Percentiles rank a stretch among this genome's conserved stretches.
Conservation (phyloP, 129 eudicot species). For the Heracleum sosnowskyi region DNA sequence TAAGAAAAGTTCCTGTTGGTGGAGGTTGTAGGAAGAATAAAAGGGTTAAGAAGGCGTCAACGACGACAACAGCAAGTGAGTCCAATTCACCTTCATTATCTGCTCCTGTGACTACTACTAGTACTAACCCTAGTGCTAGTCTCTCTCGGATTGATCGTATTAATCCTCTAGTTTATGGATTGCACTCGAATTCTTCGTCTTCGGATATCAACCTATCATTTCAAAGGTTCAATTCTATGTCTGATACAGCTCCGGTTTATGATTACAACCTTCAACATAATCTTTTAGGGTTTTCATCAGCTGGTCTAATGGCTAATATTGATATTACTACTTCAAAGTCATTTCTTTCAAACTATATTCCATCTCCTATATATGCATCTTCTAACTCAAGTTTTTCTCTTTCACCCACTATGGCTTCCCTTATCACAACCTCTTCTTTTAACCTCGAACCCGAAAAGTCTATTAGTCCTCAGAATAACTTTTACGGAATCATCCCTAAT, state of each 20-base stretch:
- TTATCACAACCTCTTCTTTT: conserved; percentile 16
- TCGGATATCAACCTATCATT: conserved; percentile 6
- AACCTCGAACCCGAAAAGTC: conserved; percentile 17
- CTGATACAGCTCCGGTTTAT: neutral
- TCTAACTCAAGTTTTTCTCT: neutral
- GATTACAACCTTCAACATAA: conserved; percentile 27
- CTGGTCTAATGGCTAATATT: neutral
- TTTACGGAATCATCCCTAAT: conserved; percentile 11
- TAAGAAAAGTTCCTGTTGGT: conserved; percentile 54
- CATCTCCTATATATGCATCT: conserved; percentile 13
- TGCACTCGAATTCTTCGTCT: conserved; percentile 8
- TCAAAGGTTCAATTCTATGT: conserved; percentile 15
- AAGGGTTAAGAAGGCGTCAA: conserved; percentile 23
- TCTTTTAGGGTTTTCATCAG: conserved; percentile 36
- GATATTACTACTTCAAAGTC: neutral
- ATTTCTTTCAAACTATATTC: neutral
- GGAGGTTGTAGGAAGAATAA: conserved; percentile 52
- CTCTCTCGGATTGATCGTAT: neutral
- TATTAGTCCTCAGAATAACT: neutral
- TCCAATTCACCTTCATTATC: conserved; percentile 2
- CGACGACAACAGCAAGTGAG: neutral
- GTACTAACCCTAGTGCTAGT: conserved; percentile 12
- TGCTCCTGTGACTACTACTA: conserved; percentile 5
- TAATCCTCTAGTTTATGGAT: conserved; percentile 28
- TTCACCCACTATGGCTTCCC: conserved; percentile 26